phyloP scores from a whole-genome alignment of 2,329 filamentous ascomycete genomes.

The Botrytis fabae region DNA sequence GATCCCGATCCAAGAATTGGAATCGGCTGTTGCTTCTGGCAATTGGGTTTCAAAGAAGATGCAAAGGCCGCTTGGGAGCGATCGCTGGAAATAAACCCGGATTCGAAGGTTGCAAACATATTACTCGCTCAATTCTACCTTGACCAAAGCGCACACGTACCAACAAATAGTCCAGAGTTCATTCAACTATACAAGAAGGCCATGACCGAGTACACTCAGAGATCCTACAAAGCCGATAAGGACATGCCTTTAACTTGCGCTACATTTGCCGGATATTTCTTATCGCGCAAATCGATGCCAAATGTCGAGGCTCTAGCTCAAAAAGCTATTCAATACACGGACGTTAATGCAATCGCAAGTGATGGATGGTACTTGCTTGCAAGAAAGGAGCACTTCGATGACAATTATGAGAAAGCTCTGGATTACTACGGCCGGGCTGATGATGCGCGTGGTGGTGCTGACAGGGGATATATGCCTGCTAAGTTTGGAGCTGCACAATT shows the following conservation, averaged over 20 bases:
- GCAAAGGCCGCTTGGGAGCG: slow-evolving; percentile 90
- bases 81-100: slow-evolving; percentile 73
- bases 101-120: slow-evolving; percentile 88
- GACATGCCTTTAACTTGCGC: slow-evolving; percentile 86
- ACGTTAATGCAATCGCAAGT: slow-evolving; percentile 93
- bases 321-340: slow-evolving; percentile 92
- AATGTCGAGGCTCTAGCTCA: slow-evolving; percentile 86
- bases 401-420: slow-evolving; percentile 70
- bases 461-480: slow-evolving; percentile 86
- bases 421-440: slow-evolving; percentile 91
- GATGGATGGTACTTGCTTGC: slow-evolving; percentile 97
- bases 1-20: slow-evolving; percentile 96
- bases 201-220: slow-evolving; percentile 92
- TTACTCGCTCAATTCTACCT: slow-evolving; percentile 89
- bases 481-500: slow-evolving; percentile 94
- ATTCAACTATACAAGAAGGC: slow-evolving; percentile 84
- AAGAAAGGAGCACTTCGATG: slow-evolving; percentile 83
- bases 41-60: slow-evolving; percentile 90
- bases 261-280: slow-evolving; percentile 87
- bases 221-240: slow-evolving; percentile 90
- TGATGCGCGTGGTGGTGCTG: slow-evolving; percentile 86
- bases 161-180: slow-evolving; percentile 83
- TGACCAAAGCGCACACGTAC: slow-evolving; percentile 78
- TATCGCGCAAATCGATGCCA: slow-evolving; percentile 75
- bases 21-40: slow-evolving; percentile 96